These are phyloP conservation scores for Calonectria henricotiae DNA, from an alignment of 2,329 filamentous ascomycete species.

Conservation along the genomic window DNA sequence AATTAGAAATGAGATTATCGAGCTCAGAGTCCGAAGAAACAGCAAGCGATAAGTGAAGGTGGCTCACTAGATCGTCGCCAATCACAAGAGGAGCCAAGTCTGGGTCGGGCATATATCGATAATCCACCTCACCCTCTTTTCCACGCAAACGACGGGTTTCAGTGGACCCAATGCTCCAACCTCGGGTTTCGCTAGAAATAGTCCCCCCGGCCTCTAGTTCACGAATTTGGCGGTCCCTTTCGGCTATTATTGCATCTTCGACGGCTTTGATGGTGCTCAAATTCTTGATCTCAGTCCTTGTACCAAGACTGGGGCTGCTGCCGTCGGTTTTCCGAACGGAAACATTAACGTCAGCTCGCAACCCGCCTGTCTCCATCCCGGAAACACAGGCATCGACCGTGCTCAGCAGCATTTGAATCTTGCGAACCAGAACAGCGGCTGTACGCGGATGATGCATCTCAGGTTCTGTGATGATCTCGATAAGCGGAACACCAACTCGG, in stretches of 20 bases:
- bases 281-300: slow-evolving; percentile 98
- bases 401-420: slow-evolving; percentile 86
- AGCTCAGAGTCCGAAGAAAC: slow-evolving; percentile 81
- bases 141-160: slow-evolving; percentile 87
- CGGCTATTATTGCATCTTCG: slow-evolving; percentile 93
- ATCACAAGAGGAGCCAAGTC: slow-evolving; percentile 88
- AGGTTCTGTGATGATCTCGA: slow-evolving; percentile 95
- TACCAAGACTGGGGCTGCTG: slow-evolving; percentile 73
- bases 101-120: slow-evolving; percentile 98
- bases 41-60: slow-evolving; percentile 77
- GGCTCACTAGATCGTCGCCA: slow-evolving; percentile 77
- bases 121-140: slow-evolving; percentile 98
- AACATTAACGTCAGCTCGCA: slow-evolving; percentile 96
- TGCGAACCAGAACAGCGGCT: slow-evolving; percentile 89
- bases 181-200: slow-evolving; percentile 89
- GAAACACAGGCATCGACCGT: slow-evolving; percentile 88
- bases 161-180: slow-evolving; percentile 89
- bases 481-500: slow-evolving; percentile 89
- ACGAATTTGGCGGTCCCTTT: slow-evolving; percentile 89
- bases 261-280: slow-evolving; percentile 95
- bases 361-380: slow-evolving; percentile 93
- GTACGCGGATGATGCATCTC: slow-evolving; percentile 90
- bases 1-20: slow-evolving; percentile 73
- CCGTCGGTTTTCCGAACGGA: slow-evolving; percentile 79
- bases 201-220: slow-evolving; percentile 83